Conservation (phyloP, 139 green algal genomes). For the Picocystis salinarum region DNA sequence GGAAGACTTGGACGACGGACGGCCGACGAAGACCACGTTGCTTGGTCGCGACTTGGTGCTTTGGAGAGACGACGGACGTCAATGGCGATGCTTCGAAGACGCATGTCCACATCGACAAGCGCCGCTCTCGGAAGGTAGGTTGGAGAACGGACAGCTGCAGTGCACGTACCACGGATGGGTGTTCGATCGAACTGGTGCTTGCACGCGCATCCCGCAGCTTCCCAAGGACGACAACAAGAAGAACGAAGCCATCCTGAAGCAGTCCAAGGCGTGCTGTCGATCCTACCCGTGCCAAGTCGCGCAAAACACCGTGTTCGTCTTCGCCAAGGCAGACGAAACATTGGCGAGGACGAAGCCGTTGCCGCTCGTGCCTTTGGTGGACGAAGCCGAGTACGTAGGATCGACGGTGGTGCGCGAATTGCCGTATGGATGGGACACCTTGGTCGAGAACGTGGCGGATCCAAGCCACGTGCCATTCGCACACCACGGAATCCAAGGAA, state of each 20-base stretch:
- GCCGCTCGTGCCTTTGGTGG: conserved; percentile 7
- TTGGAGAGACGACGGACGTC: conserved; percentile 23
- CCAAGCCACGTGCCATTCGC: conserved; percentile 42
- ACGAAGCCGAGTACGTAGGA: conserved; percentile 7
- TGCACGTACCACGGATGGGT: conserved; percentile 34
- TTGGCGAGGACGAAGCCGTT: not conserved
- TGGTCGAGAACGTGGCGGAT: conserved; percentile 50
- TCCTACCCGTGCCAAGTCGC: conserved; percentile 17
- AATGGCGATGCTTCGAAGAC: conserved; percentile 13
- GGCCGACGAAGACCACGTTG: conserved; percentile 12
- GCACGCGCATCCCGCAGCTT: conserved; percentile 25
- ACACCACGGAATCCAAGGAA: conserved; percentile 33
- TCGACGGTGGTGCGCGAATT: conserved; percentile 18
- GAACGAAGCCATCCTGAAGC: not conserved
- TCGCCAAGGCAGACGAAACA: too few species aligned
- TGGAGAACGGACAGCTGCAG: conserved; percentile 21
- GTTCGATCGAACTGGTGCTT: conserved; percentile 26
- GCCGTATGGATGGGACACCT: conserved; percentile 17
- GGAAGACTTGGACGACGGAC: conserved; percentile 12
- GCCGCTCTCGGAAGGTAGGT: conserved; percentile 28
- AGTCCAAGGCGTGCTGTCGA: conserved; percentile 10
- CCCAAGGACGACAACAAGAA: conserved; percentile 9
- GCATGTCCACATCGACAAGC: too few species aligned
- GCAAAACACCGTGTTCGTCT: too few species aligned
- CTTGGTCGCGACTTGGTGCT: conserved; percentile 23